Evolutionary conservation across 31 red algal genomes (phyloP).

Genomic region (Endocladia muricata): DNA sequence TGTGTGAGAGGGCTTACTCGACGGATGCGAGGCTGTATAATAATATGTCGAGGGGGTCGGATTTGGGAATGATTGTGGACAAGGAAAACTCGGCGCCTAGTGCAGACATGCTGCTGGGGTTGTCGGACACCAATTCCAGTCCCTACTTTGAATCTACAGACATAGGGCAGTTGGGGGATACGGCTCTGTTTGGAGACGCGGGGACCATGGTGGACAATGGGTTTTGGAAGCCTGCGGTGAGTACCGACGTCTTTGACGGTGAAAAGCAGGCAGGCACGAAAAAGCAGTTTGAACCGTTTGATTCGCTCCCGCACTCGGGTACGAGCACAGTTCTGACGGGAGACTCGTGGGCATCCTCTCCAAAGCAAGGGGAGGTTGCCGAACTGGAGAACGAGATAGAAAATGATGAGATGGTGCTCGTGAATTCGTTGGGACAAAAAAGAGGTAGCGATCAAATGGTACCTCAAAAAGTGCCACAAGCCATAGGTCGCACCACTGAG

Average conservation of each 20-base stretch:
- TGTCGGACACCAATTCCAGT: not conserved
- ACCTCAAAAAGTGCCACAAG: not conserved
- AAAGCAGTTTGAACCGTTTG: not conserved
- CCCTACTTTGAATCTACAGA: not conserved
- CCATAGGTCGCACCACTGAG: not conserved
- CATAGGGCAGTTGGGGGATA: not conserved
- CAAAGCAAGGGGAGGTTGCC: not conserved
- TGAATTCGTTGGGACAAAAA: too few species aligned
- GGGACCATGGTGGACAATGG: not conserved
- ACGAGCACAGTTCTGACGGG: constrained; percentile 24
- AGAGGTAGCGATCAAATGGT: not conserved
- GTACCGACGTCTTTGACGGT: too few species aligned
- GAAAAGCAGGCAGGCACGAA: too few species aligned
- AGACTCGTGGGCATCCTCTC: constrained; percentile 7
- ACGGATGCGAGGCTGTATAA: constrained; percentile 21
- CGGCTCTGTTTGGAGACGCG: not conserved
- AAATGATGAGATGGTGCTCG: not conserved
- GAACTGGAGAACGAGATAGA: not conserved
- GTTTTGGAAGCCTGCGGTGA: not conserved
- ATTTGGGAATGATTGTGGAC: not conserved
- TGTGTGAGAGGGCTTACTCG: constrained; percentile 12
- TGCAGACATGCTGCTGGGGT: not conserved
- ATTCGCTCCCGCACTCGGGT: not conserved
- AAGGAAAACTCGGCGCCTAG: not conserved
- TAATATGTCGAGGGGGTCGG: not conserved